phyloP scores from a whole-genome alignment of 768 basidiomycete genomes.

The Hemileccinum impolitum region DNA sequence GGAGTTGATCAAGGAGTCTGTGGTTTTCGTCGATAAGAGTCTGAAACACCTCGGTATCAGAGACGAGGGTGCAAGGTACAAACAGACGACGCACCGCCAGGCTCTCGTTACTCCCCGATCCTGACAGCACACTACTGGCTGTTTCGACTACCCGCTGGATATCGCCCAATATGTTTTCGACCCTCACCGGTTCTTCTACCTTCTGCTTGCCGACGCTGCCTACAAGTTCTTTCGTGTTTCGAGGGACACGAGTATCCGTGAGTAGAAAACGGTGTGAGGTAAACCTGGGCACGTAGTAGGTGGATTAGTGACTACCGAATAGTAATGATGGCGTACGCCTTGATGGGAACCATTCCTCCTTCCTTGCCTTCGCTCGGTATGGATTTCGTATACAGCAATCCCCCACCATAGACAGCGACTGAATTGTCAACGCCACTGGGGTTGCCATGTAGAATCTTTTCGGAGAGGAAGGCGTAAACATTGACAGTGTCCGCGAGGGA shows the following conservation, averaged over 20 bases:
- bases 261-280: conserved; percentile 86
- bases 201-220: conserved; percentile 81
- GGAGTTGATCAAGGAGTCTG: conserved; percentile 73
- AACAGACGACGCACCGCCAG: conserved; percentile 50
- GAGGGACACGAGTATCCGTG: conserved; percentile 88
- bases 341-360: conserved; percentile 80
- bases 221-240: conserved; percentile 93
- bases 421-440: conserved; percentile 98
- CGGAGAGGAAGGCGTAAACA: conserved; percentile 88
- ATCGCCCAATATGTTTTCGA: conserved; percentile 69
- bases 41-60: conserved; percentile 36
- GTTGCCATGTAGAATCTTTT: conserved; percentile 96
- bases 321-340: conserved; percentile 57
- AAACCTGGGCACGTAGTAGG: conserved; percentile 52
- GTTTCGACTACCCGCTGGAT: conserved; percentile 87
- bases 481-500: conserved; percentile 78
- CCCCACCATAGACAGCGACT: conserved; percentile 89
- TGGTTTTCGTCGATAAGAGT: conserved; percentile 89
- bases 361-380: conserved; percentile 54
- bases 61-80: neutral
- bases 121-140: conserved; percentile 70
- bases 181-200: conserved; percentile 78
- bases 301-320: conserved; percentile 6
- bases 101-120: conserved; percentile 28
- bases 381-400: conserved; percentile 81